phyloP scores from a whole-genome alignment of 805 yeast species.

The Sugiyamaella lignohabitans region DNA sequence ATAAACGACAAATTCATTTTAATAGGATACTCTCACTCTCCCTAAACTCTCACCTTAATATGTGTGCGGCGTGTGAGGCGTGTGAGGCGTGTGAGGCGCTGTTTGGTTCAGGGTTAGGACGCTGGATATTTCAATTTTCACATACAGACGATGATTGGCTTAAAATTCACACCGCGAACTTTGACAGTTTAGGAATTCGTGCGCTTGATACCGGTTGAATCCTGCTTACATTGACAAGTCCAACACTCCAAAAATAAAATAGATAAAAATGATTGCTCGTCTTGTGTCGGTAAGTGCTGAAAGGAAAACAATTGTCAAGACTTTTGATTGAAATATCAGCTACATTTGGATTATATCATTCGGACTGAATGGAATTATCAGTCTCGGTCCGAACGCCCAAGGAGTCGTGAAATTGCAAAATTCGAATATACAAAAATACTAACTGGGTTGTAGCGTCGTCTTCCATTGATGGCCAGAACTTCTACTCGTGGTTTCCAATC shows the following conservation, averaged over 20 bases:
- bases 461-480: slow-evolving; percentile 8
- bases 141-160: background rate
- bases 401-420: too few relatives aligned
- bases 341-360: too few relatives aligned
- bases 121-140: background rate
- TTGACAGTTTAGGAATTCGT: background rate
- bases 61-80: too few relatives aligned
- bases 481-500: slow-evolving; percentile 16
- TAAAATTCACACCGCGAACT: background rate
- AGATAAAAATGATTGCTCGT: slow-evolving; percentile 12
- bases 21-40: too few relatives aligned
- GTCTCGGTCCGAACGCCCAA: too few relatives aligned
- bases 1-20: too few relatives aligned
- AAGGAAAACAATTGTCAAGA: background rate
- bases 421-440: too few relatives aligned
- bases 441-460: slow-evolving; percentile 10
- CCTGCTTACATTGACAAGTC: background rate
- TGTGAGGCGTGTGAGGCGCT: too few relatives aligned
- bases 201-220: slow-evolving; percentile 2
- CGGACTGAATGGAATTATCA: too few relatives aligned
- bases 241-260: background rate
- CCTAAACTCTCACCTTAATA: too few relatives aligned
- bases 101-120: background rate
- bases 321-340: background rate
- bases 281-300: slow-evolving; percentile 14